Base-by-base conservation (phyloP, 495 filamentous ascomycete species). In the Penicillium ochrochloron region DNA sequence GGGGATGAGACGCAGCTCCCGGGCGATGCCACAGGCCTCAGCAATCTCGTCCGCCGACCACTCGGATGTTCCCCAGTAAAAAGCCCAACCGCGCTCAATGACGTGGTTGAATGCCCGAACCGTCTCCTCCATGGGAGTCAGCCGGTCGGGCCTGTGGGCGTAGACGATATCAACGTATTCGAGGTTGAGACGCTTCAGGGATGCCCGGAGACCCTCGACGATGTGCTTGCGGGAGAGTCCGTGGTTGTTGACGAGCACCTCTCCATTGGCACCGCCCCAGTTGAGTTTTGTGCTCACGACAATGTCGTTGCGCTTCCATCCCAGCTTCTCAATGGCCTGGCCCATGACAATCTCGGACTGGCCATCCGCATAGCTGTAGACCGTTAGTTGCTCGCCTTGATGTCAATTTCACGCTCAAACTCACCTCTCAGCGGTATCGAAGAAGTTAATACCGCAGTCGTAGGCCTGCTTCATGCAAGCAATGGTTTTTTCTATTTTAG, bases 151-250 rank as follows among this genome's bases (percentile, higher is more conserved):
- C n/a, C 52, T 31, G 25, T 55, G 52, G n/a, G 52, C 52, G 52
- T 55, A 55, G 52, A 55, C 31, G 33, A 55, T 55, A 55, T 55
- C 52, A 5, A 55, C 52, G 52, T 55, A 55, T 35, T 55, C 52
- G 6, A 55, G 52, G n/a, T 55, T 33, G 29, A 55, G 52, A 35
- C 52, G 52, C 2, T 55, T 11, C 31, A 55, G 33, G 8, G 52
- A 55, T 11, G 31, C 5, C 7, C 29, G 31, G 29, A 35, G 27
- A 19, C 52, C 52, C 14, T 55, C 52, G 29, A 55, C 52, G 15
- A 55, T 55, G 52, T 55, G 52, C 25, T 55, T 55, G 29, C 52
- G 52, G 4, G 52, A 55, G 29, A 55, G 52, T 10, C 52, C 52
- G 8, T 55, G 52, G 52, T 55, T 55, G 14, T 55, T 55, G 52